Evolutionary conservation across 176 grass and related monocot genomes (phyloP), one percentile per base, ranked within the genome.

Genomic region (Pharus latifolius): DNA sequence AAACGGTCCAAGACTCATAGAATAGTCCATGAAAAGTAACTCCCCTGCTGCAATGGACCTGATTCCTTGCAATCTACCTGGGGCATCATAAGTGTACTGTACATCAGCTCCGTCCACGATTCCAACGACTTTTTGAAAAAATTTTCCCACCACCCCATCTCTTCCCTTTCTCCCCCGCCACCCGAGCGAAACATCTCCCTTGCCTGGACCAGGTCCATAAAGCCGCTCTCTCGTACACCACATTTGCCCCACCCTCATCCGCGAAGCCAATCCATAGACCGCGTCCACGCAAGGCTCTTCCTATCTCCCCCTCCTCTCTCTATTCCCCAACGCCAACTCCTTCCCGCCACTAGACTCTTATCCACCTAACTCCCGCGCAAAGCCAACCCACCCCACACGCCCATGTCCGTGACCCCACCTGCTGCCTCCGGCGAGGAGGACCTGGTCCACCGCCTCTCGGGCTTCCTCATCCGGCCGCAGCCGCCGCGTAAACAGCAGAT

Each of bases 281-380:
- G 18, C 6, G 81, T 72, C 42, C 67, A 72, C 1, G 24, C 42
- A 0, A 30, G 30, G 0, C 10, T 32, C 7, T 23, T 2, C 8
- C 17, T 31, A 6, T 13, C 3, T 56, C 4, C 20, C 5, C 20
- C 35, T 51, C 70, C 3, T 60, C 33, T 16, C 38, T 35, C 12
- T n/a, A n/a, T n/a, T n/a, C n/a, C n/a, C n/a, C n/a, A n/a, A n/a
- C n/a, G n/a, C 40, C n/a, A 49, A 17, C 24, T 32, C 35, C 47
- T 67, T 80, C 69, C 76, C 83, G 76, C 83, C 83, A 75, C 83
- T 63, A 80, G 77, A 55, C 47, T 56, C 77, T 85, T 85, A 85
- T 85, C 83, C 70, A 64, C 40, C 77, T 40, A 74, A 11, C 69
- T 43, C 48, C 43, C 55, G 20, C 53, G 25, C 45, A 75, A 50